phyloP scores from a whole-genome alignment of 306 rosid genomes.

The Acacia confusa region DNA sequence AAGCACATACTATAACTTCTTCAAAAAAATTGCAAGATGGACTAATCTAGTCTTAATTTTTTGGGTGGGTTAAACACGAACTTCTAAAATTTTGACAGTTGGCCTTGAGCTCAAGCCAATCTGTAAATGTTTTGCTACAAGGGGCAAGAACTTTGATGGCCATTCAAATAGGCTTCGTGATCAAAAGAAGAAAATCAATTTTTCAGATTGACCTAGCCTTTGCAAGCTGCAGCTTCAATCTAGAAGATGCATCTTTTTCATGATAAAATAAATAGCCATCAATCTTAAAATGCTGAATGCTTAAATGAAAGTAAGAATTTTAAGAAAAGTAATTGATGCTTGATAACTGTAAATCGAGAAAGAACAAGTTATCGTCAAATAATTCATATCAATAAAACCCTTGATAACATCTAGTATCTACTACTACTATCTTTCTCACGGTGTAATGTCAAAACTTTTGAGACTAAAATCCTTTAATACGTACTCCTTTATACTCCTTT shows the following conservation, averaged over 20 bases:
- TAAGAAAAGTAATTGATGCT: neutral
- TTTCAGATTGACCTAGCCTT: neutral
- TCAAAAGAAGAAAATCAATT: neutral
- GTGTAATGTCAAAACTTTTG: neutral
- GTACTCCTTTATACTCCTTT: conserved; percentile 64
- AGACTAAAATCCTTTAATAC: neutral
- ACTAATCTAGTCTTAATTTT: too few relatives aligned
- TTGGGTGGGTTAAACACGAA: too few relatives aligned
- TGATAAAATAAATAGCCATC: neutral
- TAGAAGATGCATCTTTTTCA: neutral
- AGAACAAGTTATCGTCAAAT: neutral
- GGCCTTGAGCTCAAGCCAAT: too few relatives aligned
- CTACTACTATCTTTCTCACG: neutral
- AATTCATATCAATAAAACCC: conserved; percentile 3
- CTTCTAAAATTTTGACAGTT: too few relatives aligned
- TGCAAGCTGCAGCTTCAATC: conserved; percentile 4
- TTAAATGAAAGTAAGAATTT: neutral
- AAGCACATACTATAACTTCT: too few relatives aligned
- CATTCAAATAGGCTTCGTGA: neutral
- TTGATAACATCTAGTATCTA: neutral
- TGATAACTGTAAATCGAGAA: neutral
- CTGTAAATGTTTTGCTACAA: too few relatives aligned
- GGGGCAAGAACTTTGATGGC: neutral
- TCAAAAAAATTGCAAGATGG: too few relatives aligned
- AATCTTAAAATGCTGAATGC: neutral